Base-by-base conservation (phyloP, 2,329 filamentous ascomycete species). In the Fusarium equiseti region DNA sequence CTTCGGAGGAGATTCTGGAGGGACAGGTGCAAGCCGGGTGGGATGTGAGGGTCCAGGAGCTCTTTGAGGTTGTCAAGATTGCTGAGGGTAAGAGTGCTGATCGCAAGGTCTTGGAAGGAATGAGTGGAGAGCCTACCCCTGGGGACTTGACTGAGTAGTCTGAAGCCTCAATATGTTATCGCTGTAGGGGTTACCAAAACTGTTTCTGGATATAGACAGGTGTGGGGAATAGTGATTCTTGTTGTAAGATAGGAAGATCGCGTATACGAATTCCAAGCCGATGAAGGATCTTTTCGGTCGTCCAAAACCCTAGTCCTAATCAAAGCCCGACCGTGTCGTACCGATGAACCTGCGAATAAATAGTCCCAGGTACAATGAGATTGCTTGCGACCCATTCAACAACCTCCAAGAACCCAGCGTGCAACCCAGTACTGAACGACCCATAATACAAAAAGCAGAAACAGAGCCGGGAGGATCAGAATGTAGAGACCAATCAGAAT, bases 1-100 rank as follows among this genome's bases (percentile, higher is more conserved):
- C 60, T 2, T 65, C 62, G 0, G 45, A 31, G 2, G 38, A 65
- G 22, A 65, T 65, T 8, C 18, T 65, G 6, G 45, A 65, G 3
- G 62, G 62, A 0, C 7, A 13, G 3, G 40, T 20, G 2, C 15
- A 38, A 2, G 26, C 20, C 0, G 52, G 52, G 0, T 65, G 60
- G 52, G 32, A 52, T 5, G 11, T 27, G 3, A 26, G 24, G 1
- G 51, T 65, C 4, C n/a, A 31, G 1, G 38, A 27, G 2, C 24
- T 65, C 3, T 8, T 65, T 16, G 51, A 65, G 13, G 27, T 65
- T 18, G 20, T 65, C 3, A 59, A 59, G 16, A 11, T 8, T 6
- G 62, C 60, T 1, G 62, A 65, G 27, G 59, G 51, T 0, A 59
- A 51, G 31, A 24, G 8, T n/a, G 26, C 44, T 3, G 38, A 65